These are phyloP conservation scores for Aspergillus sp. DNA, from an alignment of 2,329 filamentous ascomycete genomes.

Conservation along the genomic window DNA sequence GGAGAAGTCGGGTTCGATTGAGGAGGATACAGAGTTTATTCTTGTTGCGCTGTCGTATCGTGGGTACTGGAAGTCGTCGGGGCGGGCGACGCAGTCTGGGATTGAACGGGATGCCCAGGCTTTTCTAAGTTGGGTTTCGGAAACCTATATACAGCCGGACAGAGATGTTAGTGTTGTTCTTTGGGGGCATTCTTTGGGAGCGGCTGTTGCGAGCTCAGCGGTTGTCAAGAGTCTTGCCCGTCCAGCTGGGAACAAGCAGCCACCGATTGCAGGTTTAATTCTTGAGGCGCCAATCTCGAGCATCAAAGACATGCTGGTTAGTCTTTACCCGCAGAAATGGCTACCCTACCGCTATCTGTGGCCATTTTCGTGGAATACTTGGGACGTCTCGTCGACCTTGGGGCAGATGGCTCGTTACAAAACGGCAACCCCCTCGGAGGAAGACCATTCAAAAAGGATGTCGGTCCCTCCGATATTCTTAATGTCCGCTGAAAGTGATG, in stretches of 20 bases:
- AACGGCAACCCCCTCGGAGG: neutral
- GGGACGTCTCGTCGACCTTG: constrained; percentile 49
- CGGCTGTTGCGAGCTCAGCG: constrained; percentile 67
- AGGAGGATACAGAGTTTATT: constrained; percentile 27
- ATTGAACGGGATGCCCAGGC: constrained; percentile 69
- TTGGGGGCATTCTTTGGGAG: constrained; percentile 78
- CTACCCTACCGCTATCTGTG: constrained; percentile 73
- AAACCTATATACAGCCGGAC: constrained; percentile 32
- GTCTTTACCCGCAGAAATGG: constrained; percentile 76
- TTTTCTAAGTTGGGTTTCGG: constrained; percentile 61
- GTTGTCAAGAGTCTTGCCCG: constrained; percentile 45
- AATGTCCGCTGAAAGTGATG: constrained; percentile 44
- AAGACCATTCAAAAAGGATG: neutral
- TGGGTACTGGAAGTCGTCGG: constrained; percentile 76
- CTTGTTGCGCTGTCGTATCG: constrained; percentile 59
- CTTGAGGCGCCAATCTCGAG: constrained; percentile 76
- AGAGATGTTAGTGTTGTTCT: constrained; percentile 51
- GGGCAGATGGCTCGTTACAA: constrained; percentile 32
- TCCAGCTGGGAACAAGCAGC: neutral
- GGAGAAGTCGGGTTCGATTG: neutral
- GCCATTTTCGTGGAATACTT: constrained; percentile 67
- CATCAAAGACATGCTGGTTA: constrained; percentile 67
- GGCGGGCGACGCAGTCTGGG: constrained; percentile 67
- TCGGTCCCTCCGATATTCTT: constrained; percentile 36
- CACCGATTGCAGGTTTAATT: constrained; percentile 52